These are phyloP conservation scores for Parathielavia appendiculata DNA, from an alignment of 495 filamentous ascomycete genomes.

Conservation along the genomic window DNA sequence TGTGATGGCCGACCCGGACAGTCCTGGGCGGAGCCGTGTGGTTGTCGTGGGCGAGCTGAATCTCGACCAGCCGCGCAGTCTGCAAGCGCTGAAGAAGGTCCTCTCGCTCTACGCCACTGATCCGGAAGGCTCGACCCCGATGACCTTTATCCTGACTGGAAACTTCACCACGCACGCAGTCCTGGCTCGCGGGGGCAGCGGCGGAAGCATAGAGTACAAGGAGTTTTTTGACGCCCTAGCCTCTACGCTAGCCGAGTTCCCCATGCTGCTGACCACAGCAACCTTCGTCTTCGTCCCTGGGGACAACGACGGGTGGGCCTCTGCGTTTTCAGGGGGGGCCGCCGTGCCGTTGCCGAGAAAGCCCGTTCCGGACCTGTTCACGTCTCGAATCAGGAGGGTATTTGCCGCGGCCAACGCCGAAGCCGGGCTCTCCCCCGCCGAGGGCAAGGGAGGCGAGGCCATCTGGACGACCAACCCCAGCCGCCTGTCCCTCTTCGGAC, in stretches of 20 bases:
- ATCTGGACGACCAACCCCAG: constrained; percentile 86
- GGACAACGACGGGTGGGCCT: constrained; percentile 91
- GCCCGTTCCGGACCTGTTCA: constrained; percentile 78
- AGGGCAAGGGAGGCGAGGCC: constrained; percentile 60
- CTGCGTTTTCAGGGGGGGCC: constrained; percentile 79
- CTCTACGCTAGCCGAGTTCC: constrained; percentile 76
- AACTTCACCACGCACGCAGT: constrained; percentile 75
- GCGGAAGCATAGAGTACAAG: constrained; percentile 84
- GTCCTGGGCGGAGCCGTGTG: constrained; percentile 48
- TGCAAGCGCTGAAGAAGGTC: constrained; percentile 73
- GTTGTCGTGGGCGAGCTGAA: constrained; percentile 76
- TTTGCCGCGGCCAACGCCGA: constrained; percentile 73
- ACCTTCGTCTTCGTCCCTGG: constrained; percentile 92
- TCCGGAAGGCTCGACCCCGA: constrained; percentile 59
- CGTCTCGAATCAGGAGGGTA: constrained; percentile 70
- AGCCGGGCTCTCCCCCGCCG: constrained; percentile 29
- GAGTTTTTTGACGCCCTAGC: constrained; percentile 88
- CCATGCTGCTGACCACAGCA: constrained; percentile 66
- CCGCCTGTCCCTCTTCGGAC: constrained; percentile 75
- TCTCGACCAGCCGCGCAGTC: constrained; percentile 70
- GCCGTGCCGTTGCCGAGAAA: constrained; percentile 67
- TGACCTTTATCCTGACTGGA: constrained; percentile 74
- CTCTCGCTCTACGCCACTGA: constrained; percentile 63
- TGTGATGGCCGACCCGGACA: constrained; percentile 11
- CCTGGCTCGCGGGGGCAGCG: constrained; percentile 63